Base-by-base conservation (phyloP, 257 asterid species). In the Solanum piurae region DNA sequence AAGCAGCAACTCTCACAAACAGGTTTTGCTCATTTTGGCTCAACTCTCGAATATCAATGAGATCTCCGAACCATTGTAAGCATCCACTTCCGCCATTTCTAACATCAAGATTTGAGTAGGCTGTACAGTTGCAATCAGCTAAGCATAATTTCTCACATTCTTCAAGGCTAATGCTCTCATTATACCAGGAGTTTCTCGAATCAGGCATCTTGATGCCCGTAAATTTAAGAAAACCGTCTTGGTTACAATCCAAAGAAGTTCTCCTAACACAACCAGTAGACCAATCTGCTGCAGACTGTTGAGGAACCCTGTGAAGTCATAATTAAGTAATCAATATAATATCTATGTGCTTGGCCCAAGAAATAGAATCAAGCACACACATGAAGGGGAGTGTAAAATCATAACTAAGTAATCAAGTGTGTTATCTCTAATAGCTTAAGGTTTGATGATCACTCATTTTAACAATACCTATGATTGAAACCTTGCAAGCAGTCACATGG, bases 221-320 rank as follows among this genome's bases (percentile, higher is more conserved):
- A 76, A 86, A 66, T 85, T 49, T 87, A 46, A 85, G 62, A 44
- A 91, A 91, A 34, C n/a, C 34, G 12, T 87, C 90, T 31, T 88
- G 86, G 10, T 88, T 49, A 66, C 93, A 91, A 87, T 85, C 64
- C 89, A 87, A 83, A 20, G 36, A 75, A 25, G 49, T 87, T 75
- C 83, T 91, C 25, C 90, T 66, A 5, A 89, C 85, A 31, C 93
- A 91, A 29, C 93, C 93, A 29, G 68, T 36, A 11, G 87, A 86
- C 91, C 92, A 91, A 11, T 89, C 88, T 12, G 88, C 46, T 68
- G 73, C 86, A 64, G 68, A 76, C 91, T 90, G 84, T 36, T 64
- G 44, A 27, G 49, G 86, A 75, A 87, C 18, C 83, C 83, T 76
- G 83, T 12, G 83, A 76, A 76, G 36, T 12, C 12, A 76, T 36